Percentiles rank a stretch among this genome's conserved stretches.
Conservation (phyloP, 495 filamentous ascomycete genomes). For the Glonium stellatum region DNA sequence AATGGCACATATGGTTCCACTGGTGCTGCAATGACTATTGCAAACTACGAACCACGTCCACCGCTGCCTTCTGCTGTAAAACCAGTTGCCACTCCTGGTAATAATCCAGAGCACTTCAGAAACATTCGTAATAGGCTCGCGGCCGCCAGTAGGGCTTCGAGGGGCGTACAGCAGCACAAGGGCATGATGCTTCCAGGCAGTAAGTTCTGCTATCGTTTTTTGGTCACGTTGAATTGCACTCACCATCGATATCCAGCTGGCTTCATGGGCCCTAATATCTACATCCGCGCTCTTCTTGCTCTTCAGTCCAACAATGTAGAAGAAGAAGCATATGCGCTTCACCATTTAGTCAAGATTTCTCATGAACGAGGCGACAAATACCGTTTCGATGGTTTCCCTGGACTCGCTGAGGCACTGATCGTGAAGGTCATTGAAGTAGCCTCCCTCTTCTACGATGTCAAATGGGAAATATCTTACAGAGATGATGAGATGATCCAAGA, state of each 20-base stretch:
- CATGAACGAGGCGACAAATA: conserved; percentile 93
- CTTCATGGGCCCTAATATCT: conserved; percentile 75
- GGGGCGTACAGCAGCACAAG: conserved; percentile 27
- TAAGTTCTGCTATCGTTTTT: conserved; percentile 28
- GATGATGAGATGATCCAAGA: conserved; percentile 45
- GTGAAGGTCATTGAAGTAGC: conserved; percentile 71
- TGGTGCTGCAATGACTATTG: conserved; percentile 46
- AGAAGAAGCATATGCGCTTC: conserved; percentile 83
- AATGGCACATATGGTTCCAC: conserved; percentile 31
- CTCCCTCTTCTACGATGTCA: conserved; percentile 69
- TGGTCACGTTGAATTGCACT: neutral
- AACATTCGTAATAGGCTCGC: conserved; percentile 38
- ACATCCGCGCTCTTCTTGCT: conserved; percentile 69
- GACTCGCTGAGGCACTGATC: conserved; percentile 81
- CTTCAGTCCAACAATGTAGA: conserved; percentile 70
- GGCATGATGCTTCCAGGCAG: conserved; percentile 51
- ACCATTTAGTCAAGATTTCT: conserved; percentile 91
- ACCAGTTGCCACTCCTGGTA: conserved; percentile 62
- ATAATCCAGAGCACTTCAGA: conserved; percentile 56
- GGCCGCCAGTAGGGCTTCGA: conserved; percentile 20
- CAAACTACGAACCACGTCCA: conserved; percentile 53
- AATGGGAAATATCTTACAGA: conserved; percentile 70
- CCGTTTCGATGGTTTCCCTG: conserved; percentile 84
- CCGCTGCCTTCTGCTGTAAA: conserved; percentile 53
- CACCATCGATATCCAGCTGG: conserved; percentile 38